Evolutionary conservation across 164 flowering plant species (phyloP).

Genomic region (Dillenia suffruticosa): DNA sequence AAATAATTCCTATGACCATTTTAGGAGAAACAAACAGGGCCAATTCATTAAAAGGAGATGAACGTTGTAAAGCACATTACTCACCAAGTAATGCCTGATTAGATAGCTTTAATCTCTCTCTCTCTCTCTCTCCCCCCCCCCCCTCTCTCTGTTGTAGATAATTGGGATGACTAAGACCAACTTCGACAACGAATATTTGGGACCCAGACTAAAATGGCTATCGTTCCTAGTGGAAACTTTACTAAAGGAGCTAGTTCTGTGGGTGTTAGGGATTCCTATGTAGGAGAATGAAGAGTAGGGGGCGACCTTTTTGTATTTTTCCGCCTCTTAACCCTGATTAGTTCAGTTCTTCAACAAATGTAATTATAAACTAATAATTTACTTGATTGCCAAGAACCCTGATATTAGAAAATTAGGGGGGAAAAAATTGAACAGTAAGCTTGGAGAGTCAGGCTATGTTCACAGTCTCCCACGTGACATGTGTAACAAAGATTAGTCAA

Average conservation of each 20-base stretch:
- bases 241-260: constrained; percentile 12
- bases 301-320: constrained; percentile 7
- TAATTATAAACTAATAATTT: constrained; percentile 16
- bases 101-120: no score
- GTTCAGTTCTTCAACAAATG: constrained; percentile 3
- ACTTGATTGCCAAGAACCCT: constrained; percentile 24
- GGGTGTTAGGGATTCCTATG: constrained; percentile 20
- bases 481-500: constrained; percentile 41
- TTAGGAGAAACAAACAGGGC: constrained; percentile 4
- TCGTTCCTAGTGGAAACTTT: constrained; percentile 33
- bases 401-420: constrained; percentile 20
- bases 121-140: no score
- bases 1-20: not conserved
- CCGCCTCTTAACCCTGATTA: constrained; percentile 11
- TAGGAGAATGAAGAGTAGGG: constrained; percentile 1
- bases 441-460: constrained; percentile 14
- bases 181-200: constrained; percentile 12
- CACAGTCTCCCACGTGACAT: constrained; percentile 73
- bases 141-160: no score
- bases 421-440: not conserved
- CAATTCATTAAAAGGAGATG: no score
- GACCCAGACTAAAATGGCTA: constrained; percentile 13
- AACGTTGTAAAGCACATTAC: not conserved
- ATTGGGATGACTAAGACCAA: not conserved
- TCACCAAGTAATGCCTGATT: not conserved